Evolutionary conservation across 2,329 filamentous ascomycete genomes (phyloP).

Genomic region (Diaporthe destruens): DNA sequence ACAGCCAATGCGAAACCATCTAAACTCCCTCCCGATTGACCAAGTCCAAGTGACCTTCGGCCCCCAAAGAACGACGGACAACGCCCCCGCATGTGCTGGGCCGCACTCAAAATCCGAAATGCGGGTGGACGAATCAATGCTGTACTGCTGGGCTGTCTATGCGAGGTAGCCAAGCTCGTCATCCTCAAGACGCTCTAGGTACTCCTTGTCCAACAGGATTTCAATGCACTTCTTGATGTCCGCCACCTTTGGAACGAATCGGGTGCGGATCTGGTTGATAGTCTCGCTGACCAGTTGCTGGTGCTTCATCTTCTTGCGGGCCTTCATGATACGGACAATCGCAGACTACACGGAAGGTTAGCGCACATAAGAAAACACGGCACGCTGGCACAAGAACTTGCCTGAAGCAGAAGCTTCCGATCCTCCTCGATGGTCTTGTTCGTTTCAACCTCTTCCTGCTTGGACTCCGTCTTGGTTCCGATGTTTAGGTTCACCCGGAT

Average conservation of each 20-base stretch:
- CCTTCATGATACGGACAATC: constrained; percentile 99
- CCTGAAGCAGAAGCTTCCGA: constrained; percentile 94
- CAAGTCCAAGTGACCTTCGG: constrained; percentile 4
- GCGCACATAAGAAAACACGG: constrained; percentile 1
- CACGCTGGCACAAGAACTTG: constrained; percentile 61
- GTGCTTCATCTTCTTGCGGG: constrained; percentile 98
- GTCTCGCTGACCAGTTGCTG: constrained; percentile 93
- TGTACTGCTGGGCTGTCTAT: constrained; percentile 57
- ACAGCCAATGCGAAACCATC: constrained; percentile 36
- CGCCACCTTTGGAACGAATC: constrained; percentile 91
- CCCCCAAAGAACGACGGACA: constrained; percentile 15
- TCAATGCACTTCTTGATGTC: constrained; percentile 99
- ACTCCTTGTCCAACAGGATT: constrained; percentile 98
- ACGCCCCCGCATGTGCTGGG: constrained; percentile 20
- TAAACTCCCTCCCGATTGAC: constrained; percentile 25
- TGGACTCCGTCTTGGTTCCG: constrained; percentile 93
- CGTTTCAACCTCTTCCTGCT: constrained; percentile 95
- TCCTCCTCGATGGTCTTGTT: constrained; percentile 99
- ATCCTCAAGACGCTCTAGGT: constrained; percentile 93
- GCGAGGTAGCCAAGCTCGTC: constrained; percentile 96
- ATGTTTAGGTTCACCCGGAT: constrained; percentile 97
- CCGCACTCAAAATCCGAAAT: constrained; percentile 21
- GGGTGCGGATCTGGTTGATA: constrained; percentile 92
- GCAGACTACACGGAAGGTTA: constrained; percentile 75
- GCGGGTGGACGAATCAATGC: constrained; percentile 32